Evolutionary conservation across 305 asterid genomes (phyloP).

Genomic region (Fraxinus angustifolia): DNA sequence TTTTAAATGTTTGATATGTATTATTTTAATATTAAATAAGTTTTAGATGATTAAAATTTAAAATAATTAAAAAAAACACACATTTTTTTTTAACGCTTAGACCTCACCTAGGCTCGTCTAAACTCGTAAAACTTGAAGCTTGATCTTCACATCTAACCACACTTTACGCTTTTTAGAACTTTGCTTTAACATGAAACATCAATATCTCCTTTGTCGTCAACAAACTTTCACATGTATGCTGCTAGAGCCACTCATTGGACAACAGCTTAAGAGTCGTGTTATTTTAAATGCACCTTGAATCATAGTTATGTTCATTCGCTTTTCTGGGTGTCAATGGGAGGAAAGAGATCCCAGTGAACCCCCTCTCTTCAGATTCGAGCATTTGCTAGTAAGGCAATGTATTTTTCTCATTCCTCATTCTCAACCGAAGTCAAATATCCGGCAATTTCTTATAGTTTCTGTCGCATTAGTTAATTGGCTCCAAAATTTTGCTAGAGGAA

Average conservation of each 20-base stretch:
- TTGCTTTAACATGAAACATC: neutral
- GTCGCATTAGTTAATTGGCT: neutral
- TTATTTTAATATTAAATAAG: too few species aligned
- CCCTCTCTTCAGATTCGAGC: neutral
- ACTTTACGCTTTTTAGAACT: neutral
- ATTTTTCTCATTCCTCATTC: neutral
- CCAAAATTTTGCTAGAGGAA: neutral
- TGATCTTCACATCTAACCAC: neutral
- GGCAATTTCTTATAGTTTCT: neutral
- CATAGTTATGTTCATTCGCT: neutral
- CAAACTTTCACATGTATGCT: neutral
- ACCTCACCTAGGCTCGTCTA: too few species aligned
- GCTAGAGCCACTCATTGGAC: too few species aligned
- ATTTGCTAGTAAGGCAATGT: neutral
- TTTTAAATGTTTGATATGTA: too few species aligned
- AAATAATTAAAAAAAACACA: too few species aligned
- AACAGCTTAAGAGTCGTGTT: too few species aligned
- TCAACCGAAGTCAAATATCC: neutral
- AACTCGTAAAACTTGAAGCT: too few species aligned
- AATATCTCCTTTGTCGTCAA: neutral
- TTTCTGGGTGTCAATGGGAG: neutral
- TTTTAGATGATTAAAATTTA: too few species aligned
- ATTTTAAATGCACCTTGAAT: neutral
- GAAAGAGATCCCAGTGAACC: neutral
- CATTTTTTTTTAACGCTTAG: too few species aligned